Conservation (phyloP, 2,329 filamentous ascomycete genomes). For the Aspergillaceae sp. region DNA sequence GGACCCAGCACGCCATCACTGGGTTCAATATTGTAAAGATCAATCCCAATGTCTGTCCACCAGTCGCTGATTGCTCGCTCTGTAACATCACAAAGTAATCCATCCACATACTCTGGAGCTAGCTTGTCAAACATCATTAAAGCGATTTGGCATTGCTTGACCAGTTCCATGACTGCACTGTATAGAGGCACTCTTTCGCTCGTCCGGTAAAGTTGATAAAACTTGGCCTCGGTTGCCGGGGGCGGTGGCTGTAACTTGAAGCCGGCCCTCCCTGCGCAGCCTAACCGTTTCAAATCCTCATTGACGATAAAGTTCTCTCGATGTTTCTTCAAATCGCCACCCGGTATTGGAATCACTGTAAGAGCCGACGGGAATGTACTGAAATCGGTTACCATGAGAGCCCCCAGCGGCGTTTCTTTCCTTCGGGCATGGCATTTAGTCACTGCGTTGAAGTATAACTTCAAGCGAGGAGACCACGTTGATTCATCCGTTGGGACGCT, state of each 20-base stretch:
- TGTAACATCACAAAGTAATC: conserved; percentile 84
- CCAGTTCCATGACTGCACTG: conserved; percentile 73
- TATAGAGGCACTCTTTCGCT: conserved; percentile 73
- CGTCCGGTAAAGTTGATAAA: conserved; percentile 80
- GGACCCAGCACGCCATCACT: conserved; percentile 87
- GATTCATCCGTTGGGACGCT: conserved; percentile 72
- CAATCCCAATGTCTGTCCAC: conserved; percentile 90
- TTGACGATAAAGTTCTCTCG: conserved; percentile 85
- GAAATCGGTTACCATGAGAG: conserved; percentile 88
- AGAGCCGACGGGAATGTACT: conserved; percentile 85
- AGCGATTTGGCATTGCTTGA: conserved; percentile 85
- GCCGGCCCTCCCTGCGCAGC: conserved; percentile 82
- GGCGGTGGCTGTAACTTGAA: conserved; percentile 71
- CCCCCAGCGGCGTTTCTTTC: conserved; percentile 72
- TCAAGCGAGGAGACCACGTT: conserved; percentile 69
- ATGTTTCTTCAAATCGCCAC: conserved; percentile 73
- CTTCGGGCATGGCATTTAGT: conserved; percentile 76
- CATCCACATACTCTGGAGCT: conserved; percentile 82
- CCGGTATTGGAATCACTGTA: conserved; percentile 83
- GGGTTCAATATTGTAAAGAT: conserved; percentile 87
- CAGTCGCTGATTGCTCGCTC: conserved; percentile 85
- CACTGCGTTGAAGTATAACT: conserved; percentile 77
- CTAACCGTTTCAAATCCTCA: conserved; percentile 83
- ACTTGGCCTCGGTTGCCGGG: conserved; percentile 78
- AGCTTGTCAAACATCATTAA: conserved; percentile 81